These are phyloP conservation scores for Hanseniaspora guilliermondii DNA, from an alignment of 805 yeast species.

Conservation along the genomic window DNA sequence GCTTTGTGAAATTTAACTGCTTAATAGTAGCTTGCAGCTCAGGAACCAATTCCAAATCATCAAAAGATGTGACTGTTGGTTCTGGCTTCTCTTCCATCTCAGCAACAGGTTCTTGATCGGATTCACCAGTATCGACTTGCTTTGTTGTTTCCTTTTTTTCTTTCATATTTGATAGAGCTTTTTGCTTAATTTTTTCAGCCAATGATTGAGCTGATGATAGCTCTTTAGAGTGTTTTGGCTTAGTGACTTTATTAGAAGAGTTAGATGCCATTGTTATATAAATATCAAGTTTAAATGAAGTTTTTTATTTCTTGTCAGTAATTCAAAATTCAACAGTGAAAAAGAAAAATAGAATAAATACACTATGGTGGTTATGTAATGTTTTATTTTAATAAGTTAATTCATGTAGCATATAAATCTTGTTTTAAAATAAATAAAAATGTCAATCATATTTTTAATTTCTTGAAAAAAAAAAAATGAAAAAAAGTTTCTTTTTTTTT, in stretches of 20 bases:
- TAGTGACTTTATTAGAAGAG: background rate
- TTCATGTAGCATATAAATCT: too few relatives aligned
- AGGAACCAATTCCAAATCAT: constrained; percentile 54
- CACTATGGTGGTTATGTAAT: too few relatives aligned
- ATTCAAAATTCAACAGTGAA: too few relatives aligned
- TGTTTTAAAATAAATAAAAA: too few relatives aligned
- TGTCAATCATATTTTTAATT: too few relatives aligned
- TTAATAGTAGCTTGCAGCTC: constrained; percentile 72
- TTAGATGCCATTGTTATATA: background rate
- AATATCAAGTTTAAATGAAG: background rate
- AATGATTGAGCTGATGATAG: constrained; percentile 28
- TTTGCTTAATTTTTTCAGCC: constrained; percentile 44
- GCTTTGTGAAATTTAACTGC: constrained; percentile 58
- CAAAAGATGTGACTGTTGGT: constrained; percentile 33
- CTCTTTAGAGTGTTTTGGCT: background rate
- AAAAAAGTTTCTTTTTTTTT: too few relatives aligned
- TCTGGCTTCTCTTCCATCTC: constrained; percentile 13
- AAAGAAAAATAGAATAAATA: too few relatives aligned
- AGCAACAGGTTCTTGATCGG: constrained; percentile 13
- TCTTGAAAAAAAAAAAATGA: too few relatives aligned
- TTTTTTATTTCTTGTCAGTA: background rate
- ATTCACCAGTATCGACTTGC: constrained; percentile 16
- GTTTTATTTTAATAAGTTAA: too few relatives aligned
- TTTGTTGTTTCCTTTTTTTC: constrained; percentile 18
- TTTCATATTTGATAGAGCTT: constrained; percentile 27